Evolutionary conservation across 257 asterid species (phyloP).

Genomic region (Solanum verrucosum): DNA sequence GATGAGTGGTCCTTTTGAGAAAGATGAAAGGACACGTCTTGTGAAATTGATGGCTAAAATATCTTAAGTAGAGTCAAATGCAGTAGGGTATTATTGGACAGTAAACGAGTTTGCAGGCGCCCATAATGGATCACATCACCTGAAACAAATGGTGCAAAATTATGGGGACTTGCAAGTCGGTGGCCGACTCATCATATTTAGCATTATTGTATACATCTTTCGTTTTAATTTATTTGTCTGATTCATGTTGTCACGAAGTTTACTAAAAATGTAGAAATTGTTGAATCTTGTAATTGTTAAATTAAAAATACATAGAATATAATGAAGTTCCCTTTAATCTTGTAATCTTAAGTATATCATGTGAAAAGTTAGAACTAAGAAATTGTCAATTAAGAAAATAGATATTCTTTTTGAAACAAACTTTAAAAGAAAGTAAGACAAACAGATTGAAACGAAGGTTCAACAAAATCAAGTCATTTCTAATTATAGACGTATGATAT

Average conservation of each 20-base stretch:
- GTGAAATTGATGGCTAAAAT: background rate
- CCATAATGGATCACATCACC: background rate
- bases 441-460: background rate
- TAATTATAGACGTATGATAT: background rate
- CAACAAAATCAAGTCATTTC: background rate
- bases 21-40: background rate
- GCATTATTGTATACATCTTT: background rate
- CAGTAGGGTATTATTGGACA: background rate
- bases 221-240: background rate
- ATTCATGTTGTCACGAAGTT: fast-evolving
- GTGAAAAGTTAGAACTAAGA: too few species aligned
- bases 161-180: background rate
- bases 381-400: too few species aligned
- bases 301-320: background rate
- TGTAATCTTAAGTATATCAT: too few species aligned
- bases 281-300: background rate
- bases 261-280: fast-evolving
- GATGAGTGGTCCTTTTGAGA: background rate
- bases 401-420: too few species aligned
- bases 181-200: background rate
- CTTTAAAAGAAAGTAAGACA: background rate
- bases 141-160: background rate
- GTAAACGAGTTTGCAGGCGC: background rate
- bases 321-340: too few species aligned
- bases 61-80: background rate